Conservation (phyloP, 2,329 filamentous ascomycete genomes). For the Diaporthe longicolla region DNA sequence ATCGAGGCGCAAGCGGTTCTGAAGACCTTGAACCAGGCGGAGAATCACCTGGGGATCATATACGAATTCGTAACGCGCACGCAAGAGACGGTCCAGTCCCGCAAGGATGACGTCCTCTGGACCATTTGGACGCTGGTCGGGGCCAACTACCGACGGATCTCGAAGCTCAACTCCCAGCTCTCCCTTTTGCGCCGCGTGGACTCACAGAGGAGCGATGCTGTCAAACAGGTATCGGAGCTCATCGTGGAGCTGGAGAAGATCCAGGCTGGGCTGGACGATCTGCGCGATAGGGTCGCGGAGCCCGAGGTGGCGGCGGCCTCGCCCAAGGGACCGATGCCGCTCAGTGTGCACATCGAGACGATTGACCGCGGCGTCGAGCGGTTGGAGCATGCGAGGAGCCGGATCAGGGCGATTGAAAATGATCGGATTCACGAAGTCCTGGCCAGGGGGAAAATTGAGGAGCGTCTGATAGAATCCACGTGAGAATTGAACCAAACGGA, state of each 20-base stretch:
- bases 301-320: slow-evolving; percentile 69
- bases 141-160: slow-evolving; percentile 73
- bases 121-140: slow-evolving; percentile 82
- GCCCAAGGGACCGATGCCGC: slow-evolving; percentile 64
- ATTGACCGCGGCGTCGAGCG: slow-evolving; percentile 81
- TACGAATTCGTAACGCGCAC: slow-evolving; percentile 77
- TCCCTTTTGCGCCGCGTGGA: slow-evolving; percentile 76
- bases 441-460: slow-evolving; percentile 60
- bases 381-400: slow-evolving; percentile 74
- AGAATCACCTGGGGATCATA: slow-evolving; percentile 78
- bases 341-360: slow-evolving; percentile 81
- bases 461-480: slow-evolving; percentile 56
- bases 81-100: slow-evolving; percentile 68
- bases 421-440: slow-evolving; percentile 69
- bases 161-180: slow-evolving; percentile 75
- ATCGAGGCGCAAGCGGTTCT: slow-evolving; percentile 78
- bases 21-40: slow-evolving; percentile 74
- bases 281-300: slow-evolving; percentile 78
- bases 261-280: slow-evolving; percentile 76
- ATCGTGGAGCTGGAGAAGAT: slow-evolving; percentile 83
- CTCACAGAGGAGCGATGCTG: slow-evolving; percentile 74
- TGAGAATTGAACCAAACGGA: slow-evolving; percentile 16
- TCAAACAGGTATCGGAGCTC: slow-evolving; percentile 77
- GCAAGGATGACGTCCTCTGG: slow-evolving; percentile 76
- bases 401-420: slow-evolving; percentile 71